Conservation (phyloP, 176 grass and related monocot genomes). For the Thalia dealbata region DNA sequence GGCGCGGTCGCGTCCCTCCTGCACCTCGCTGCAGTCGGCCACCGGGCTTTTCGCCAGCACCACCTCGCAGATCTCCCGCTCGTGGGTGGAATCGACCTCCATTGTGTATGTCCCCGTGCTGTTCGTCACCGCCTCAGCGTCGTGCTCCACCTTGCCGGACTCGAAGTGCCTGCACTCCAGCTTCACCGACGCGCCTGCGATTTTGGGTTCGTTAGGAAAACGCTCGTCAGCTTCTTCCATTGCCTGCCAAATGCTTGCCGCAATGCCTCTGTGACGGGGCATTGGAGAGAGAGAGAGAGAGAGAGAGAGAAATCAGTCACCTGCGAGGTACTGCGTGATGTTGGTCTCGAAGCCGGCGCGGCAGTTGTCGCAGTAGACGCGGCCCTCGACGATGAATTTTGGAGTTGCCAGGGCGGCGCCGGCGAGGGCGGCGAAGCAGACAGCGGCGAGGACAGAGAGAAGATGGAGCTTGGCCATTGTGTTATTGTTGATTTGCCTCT, state of each 20-base stretch:
- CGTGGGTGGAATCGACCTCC: conserved; percentile 37
- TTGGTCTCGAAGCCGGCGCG: conserved; percentile 69
- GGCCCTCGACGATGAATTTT: conserved; percentile 46
- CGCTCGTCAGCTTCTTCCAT: no score
- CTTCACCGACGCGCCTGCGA: conserved; percentile 45
- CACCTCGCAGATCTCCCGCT: conserved; percentile 73
- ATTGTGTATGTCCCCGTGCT: conserved; percentile 39
- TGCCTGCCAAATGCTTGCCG: neutral
- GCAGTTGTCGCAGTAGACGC: conserved; percentile 87
- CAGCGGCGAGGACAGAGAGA: neutral
- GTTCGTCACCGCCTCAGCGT: conserved; percentile 44
- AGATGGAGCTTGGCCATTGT: neutral
- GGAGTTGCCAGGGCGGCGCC: neutral
- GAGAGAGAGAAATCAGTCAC: conserved; percentile 12
- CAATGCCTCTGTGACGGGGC: neutral
- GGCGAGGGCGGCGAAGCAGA: neutral
- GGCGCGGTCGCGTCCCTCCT: conserved; percentile 25
- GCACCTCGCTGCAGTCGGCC: neutral
- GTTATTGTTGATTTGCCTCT: neutral
- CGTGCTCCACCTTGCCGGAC: conserved; percentile 7
- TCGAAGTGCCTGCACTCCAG: conserved; percentile 43
- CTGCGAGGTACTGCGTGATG: conserved; percentile 53
- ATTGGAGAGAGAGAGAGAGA: no score
- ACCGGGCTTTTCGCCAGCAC: conserved; percentile 9
- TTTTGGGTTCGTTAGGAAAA: no score